phyloP scores from a whole-genome alignment of 2,329 filamentous ascomycete genomes.

The Colletotrichum tamarilloi region DNA sequence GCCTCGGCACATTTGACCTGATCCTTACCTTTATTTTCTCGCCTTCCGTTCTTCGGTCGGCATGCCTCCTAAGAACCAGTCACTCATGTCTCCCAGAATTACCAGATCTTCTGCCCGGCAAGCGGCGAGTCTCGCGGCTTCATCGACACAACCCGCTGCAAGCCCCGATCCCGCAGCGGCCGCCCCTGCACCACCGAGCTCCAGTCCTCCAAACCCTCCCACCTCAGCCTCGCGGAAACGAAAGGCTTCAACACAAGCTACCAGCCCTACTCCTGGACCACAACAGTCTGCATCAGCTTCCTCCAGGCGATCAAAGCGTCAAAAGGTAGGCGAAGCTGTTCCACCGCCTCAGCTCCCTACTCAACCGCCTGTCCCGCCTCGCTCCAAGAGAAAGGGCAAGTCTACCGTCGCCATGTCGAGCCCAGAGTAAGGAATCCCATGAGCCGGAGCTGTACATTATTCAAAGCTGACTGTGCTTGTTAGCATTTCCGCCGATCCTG shows the following conservation, averaged over 20 bases:
- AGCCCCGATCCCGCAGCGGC: conserved; percentile 52
- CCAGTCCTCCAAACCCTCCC: conserved; percentile 54
- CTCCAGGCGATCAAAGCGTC: conserved; percentile 76
- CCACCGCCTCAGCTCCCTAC: conserved; percentile 44
- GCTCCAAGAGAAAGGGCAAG: conserved; percentile 71
- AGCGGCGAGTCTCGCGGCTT: conserved; percentile 74
- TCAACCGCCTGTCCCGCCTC: conserved; percentile 42
- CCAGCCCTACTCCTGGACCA: conserved; percentile 49
- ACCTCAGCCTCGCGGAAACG: conserved; percentile 75
- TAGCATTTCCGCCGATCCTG: conserved; percentile 71
- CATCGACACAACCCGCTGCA: conserved; percentile 54
- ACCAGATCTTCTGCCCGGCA: conserved; percentile 95
- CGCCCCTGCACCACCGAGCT: conserved; percentile 51
- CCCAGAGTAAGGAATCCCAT: conserved; percentile 68
- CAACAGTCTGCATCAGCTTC: conserved; percentile 44
- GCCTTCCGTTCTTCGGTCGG: conserved; percentile 15
- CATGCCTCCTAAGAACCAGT: conserved; percentile 42
- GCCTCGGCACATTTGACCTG: conserved; percentile 18
- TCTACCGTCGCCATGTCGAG: conserved; percentile 76
- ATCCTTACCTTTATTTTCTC: conserved; percentile 28
- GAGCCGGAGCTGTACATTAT: too few species aligned
- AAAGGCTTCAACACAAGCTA: conserved; percentile 72
- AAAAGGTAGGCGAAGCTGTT: conserved; percentile 68
- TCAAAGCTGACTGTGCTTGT: conserved; percentile 1
- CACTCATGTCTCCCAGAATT: conserved; percentile 96